These are phyloP conservation scores for Cyclanthera cordifolia DNA, from an alignment of 306 rosid species.

Conservation along the genomic window DNA sequence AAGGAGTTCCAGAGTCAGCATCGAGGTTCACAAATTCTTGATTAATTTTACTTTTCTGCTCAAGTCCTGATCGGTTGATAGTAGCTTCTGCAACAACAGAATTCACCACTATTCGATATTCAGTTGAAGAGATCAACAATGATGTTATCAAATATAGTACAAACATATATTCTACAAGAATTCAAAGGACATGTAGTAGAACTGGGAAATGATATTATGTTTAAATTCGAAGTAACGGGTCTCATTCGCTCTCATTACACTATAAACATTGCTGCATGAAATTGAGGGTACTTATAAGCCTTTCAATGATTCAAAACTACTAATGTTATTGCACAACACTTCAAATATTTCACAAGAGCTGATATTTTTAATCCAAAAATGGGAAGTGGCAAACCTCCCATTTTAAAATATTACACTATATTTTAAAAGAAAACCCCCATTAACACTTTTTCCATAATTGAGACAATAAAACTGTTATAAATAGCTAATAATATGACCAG, in stretches of 20 bases:
- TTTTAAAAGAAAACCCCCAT: no score
- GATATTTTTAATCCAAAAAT: background rate
- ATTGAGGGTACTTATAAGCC: background rate
- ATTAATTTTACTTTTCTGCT: slow-evolving; percentile 3
- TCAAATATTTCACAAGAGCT: background rate
- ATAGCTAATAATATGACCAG: no score
- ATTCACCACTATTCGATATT: no score
- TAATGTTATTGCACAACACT: background rate
- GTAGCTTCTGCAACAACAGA: slow-evolving; percentile 16
- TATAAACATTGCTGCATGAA: background rate
- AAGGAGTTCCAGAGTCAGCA: slow-evolving; percentile 18
- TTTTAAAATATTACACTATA: background rate
- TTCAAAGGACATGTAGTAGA: background rate
- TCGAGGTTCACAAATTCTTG: slow-evolving; percentile 12
- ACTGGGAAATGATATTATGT: background rate
- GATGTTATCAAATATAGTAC: no score
- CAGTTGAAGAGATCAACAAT: no score
- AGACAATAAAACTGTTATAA: no score
- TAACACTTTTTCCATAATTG: no score
- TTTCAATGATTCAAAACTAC: background rate
- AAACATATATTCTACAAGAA: background rate
- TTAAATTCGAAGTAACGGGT: background rate
- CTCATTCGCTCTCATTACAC: background rate
- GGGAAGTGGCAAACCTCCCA: background rate
- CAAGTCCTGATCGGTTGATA: slow-evolving; percentile 13